A percentile compares a stretch with the other conserved stretches of the same genome.
These are phyloP conservation scores for Sideroxylon spinosum DNA, from an alignment of 179 eudicot genomes.

Conservation along the genomic window DNA sequence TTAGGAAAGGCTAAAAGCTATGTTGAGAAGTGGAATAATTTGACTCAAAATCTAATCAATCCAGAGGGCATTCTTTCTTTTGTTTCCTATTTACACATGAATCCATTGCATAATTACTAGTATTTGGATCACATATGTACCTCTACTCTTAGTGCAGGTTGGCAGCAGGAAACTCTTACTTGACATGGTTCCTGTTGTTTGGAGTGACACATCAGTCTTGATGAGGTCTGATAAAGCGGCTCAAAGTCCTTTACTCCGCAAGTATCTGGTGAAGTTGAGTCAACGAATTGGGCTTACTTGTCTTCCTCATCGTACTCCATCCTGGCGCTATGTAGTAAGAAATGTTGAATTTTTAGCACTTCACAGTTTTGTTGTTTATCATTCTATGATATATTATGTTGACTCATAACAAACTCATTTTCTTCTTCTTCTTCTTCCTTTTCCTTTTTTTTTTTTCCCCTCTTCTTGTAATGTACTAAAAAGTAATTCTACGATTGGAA, in stretches of 20 bases:
- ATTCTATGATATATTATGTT: neutral
- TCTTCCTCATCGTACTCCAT: slow-evolving; percentile 73
- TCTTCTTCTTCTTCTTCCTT: no score
- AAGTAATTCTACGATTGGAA: neutral
- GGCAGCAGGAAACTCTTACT: slow-evolving; percentile 67
- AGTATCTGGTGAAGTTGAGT: slow-evolving; percentile 75
- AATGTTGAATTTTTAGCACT: slow-evolving; percentile 13
- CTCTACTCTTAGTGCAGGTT: slow-evolving; percentile 37
- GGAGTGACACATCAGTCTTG: slow-evolving; percentile 73
- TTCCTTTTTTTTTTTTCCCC: no score
- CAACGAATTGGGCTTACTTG: slow-evolving; percentile 80
- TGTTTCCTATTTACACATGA: neutral
- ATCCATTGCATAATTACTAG: neutral
- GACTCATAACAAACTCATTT: neutral
- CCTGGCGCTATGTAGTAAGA: slow-evolving; percentile 93
- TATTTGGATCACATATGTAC: neutral
- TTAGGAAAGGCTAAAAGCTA: neutral
- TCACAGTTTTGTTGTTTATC: slow-evolving; percentile 1
- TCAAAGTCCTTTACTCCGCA: slow-evolving; percentile 88
- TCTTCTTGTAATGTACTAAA: neutral
- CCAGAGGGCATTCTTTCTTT: neutral
- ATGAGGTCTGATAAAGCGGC: slow-evolving; percentile 66
- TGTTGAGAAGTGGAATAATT: neutral
- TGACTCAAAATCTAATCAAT: neutral
- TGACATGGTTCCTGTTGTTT: slow-evolving; percentile 55